Evolutionary conservation across 169 alveolate species (phyloP), one percentile per base, ranked within the genome.

Genomic region (Eimeria tenella): DNA sequence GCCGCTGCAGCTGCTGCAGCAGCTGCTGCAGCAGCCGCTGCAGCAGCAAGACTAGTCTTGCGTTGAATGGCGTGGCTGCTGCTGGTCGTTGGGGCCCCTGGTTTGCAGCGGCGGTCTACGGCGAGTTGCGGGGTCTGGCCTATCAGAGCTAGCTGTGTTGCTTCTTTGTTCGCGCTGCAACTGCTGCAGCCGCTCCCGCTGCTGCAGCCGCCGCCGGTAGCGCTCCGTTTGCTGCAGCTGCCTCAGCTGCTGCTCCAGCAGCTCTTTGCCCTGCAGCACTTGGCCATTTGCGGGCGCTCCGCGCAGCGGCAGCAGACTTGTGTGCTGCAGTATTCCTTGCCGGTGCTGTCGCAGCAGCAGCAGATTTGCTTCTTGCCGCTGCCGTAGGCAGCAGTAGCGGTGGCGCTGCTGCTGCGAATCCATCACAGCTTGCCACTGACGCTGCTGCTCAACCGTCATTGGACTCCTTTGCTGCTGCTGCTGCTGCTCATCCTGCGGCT

Each of bases 11-110:
- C 52, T 6, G 52, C 70, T 15, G 68, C 42, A 74, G 84, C 89
- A 6, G 74, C 89, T 55, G 89, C 89, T 81, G 74, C 55, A 53
- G 70, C 56, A 42, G 86, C 86, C 42, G 68, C 65, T 75, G 86
- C 65, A 9, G 86, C 86, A 42, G 63, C 86, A 58, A 10, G 11
- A 11, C 19, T 17, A 58, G 68, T 58, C 21, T 17, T 11, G 68
- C 19, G 68, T 17, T 58, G 68, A 1, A 11, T 58, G 68, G 21
- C 68, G 68, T 58, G 10, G 86, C 49, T 6, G 63, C 65, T 52
- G 68, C 65, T 75, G 86, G 49, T 75, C 42, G 86, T 62, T 74
- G 84, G n/a, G 42, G 84, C 60, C 52, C 25, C 84, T 74, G 84
- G 25, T 42, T 25, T 4, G 17, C 21, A 74, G 84, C 62, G 42